Percentiles rank a stretch among this genome's conserved stretches.
Evolutionary conservation across 2,329 filamentous ascomycete genomes (phyloP).

Genomic region (Rhytidhysteron rufulum): DNA sequence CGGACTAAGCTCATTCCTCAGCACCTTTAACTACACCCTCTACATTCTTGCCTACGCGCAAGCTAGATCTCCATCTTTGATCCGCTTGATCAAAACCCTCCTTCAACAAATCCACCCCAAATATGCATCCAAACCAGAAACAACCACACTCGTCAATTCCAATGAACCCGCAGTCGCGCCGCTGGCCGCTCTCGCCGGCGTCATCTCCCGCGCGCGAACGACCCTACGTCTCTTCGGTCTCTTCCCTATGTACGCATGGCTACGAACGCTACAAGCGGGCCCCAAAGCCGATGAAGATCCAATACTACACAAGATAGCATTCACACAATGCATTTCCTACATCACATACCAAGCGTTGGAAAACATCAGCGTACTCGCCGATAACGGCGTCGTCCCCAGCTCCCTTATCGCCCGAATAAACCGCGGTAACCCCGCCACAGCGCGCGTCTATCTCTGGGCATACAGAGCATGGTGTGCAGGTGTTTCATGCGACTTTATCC

Average conservation of each 20-base stretch:
- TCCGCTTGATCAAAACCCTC: conserved; percentile 21
- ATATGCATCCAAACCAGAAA: conserved; percentile 17
- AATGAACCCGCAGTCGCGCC: conserved; percentile 28
- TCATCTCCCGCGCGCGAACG: conserved; percentile 41
- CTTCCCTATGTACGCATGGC: conserved; percentile 44
- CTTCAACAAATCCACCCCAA: conserved; percentile 29
- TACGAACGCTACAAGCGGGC: conserved; percentile 37
- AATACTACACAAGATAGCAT: conserved; percentile 39
- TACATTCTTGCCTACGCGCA: conserved; percentile 44
- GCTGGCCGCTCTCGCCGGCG: conserved; percentile 30
- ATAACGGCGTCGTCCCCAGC: conserved; percentile 36
- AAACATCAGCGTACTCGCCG: conserved; percentile 42
- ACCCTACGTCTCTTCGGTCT: conserved; percentile 43
- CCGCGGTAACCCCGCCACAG: conserved; percentile 30
- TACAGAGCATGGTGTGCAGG: conserved; percentile 44
- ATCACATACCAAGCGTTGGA: conserved; percentile 42
- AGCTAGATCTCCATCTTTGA: conserved; percentile 33
- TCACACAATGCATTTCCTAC: conserved; percentile 41
- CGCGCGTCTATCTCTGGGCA: conserved; percentile 37
- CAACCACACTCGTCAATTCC: conserved; percentile 21
- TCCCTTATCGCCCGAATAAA: conserved; percentile 33
- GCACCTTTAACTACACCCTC: conserved; percentile 45
- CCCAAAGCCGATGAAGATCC: conserved; percentile 40
- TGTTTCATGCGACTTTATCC: conserved; percentile 42
- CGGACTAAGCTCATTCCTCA: conserved; percentile 43